Conservation (phyloP, 2,329 filamentous ascomycete species). For the Cladophialophora yegresii region DNA sequence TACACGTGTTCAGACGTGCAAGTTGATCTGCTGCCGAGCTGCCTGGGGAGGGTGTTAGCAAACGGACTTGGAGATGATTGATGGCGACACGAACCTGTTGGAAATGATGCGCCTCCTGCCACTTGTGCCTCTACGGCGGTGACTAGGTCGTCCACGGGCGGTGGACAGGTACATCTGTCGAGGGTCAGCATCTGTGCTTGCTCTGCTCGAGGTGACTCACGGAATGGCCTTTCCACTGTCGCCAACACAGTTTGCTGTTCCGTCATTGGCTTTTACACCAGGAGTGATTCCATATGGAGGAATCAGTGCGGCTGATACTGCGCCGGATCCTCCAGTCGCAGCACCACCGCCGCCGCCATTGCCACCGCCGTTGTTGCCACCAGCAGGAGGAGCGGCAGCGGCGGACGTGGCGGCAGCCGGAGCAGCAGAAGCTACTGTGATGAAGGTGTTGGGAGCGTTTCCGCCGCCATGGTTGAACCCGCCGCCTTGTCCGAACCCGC, state of each 20-base stretch:
- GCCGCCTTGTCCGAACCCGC: constrained; percentile 1
- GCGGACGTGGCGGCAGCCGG: constrained; percentile 9
- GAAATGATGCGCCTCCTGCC: constrained; percentile 21
- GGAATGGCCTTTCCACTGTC: constrained; percentile 26
- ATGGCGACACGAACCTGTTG: constrained; percentile 20
- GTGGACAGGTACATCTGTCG: constrained; percentile 32
- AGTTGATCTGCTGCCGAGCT: constrained; percentile 29
- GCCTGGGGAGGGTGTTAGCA: constrained; percentile 17
- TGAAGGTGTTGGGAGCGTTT: constrained; percentile 23
- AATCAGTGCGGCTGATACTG: constrained; percentile 24
- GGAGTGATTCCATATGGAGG: constrained; percentile 30
- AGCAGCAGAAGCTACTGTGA: constrained; percentile 21
- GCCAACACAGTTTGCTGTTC: constrained; percentile 32
- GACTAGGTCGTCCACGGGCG: constrained; percentile 23
- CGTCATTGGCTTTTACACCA: constrained; percentile 28
- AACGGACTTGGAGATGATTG: background rate
- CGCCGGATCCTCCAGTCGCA: constrained; percentile 11
- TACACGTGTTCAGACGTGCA: constrained; percentile 28
- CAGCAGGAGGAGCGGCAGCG: constrained; percentile 7
- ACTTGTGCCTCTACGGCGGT: constrained; percentile 21
- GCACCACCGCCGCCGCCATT: background rate
- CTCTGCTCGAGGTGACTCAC: constrained; percentile 11
- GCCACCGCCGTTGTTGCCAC: background rate
- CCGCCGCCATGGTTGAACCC: constrained; percentile 18
- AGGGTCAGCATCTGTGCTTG: constrained; percentile 11